phyloP scores from a whole-genome alignment of 1,139 yeast species.

The Diutina siamensis region DNA sequence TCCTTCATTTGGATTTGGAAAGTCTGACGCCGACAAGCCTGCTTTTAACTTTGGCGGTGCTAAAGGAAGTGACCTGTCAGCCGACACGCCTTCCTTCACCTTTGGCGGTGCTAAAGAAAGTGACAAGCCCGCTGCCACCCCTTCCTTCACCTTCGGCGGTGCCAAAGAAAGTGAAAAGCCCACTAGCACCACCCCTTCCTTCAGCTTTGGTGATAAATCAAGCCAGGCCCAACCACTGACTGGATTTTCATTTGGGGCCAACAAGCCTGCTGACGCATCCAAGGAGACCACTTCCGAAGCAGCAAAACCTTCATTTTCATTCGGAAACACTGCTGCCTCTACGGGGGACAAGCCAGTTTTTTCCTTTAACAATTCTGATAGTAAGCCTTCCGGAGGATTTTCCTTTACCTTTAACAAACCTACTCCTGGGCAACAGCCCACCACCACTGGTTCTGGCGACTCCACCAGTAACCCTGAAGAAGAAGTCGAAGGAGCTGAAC shows the following conservation, averaged over 20 bases:
- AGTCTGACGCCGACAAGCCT: neutral
- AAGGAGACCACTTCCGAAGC: too few species aligned
- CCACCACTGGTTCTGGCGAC: conserved; percentile 19
- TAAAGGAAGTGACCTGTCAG: neutral
- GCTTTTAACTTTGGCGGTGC: neutral
- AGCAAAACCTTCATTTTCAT: conserved; percentile 11
- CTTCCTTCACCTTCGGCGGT: too few species aligned
- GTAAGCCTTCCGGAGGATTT: conserved; percentile 9
- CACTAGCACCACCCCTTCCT: neutral
- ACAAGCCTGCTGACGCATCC: neutral
- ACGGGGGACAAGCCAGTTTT: conserved; percentile 6
- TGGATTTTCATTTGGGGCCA: neutral
- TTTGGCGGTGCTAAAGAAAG: neutral
- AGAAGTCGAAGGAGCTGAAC: neutral
- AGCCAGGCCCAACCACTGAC: too few species aligned
- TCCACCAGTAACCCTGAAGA: conserved; percentile 20
- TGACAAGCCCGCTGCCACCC: too few species aligned
- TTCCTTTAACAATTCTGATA: neutral
- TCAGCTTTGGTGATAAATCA: neutral
- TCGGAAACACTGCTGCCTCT: conserved; percentile 6
- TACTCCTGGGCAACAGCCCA: neutral
- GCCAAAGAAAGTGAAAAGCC: too few species aligned
- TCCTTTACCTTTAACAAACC: conserved; percentile 14
- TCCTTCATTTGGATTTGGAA: neutral
- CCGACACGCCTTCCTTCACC: too few species aligned